Evolutionary conservation across 164 flowering plant species (phyloP), one percentile per base, ranked within the genome.

Genomic region (Nymphaea colorata): DNA sequence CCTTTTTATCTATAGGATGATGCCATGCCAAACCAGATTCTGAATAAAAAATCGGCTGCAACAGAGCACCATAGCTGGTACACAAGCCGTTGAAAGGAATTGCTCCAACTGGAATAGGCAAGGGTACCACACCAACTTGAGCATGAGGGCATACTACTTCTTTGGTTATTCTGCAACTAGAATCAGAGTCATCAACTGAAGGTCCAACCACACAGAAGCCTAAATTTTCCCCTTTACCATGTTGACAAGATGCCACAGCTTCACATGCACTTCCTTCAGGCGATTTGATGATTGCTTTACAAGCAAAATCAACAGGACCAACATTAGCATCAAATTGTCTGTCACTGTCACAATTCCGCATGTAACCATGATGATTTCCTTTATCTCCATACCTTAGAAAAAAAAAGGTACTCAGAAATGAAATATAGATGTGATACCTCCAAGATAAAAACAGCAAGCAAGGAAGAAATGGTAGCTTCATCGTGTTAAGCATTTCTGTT

Each of bases 21-120:
- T 76, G 64, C 59, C 17, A 2, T 7, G 73, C 64, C 5, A 64
- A 59, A 64, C 79, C 72, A 15, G 65, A 67, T 53, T 79, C 79
- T 5, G 55, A 68, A 53, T 71, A 59, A 61, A 47, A 75, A 41
- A 74, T 44, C 15, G 80, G 75, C 41, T 66, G 73, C 63, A 72
- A 65, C 41, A 61, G 57, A 47, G 75, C 67, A 69, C 53, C 67
- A 69, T 72, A 71, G 62, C 75, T 81, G 36, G 74, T 43, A 71
- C 43, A 63, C 25, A 64, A 61, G 67, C 42, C 72, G 61, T 76
- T 79, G 67, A 76, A 72, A 55, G 71, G 75, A 10, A 76, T 65
- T 18, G 75, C 72, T 17, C 70, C 75, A 67, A 78, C 74, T 59
- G 79, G 73, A 67, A 65, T 57, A 51, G 67, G 57, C 64, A 70